phyloP scores from a whole-genome alignment of 2,329 filamentous ascomycete genomes.

The Aspergillus jensenii region DNA sequence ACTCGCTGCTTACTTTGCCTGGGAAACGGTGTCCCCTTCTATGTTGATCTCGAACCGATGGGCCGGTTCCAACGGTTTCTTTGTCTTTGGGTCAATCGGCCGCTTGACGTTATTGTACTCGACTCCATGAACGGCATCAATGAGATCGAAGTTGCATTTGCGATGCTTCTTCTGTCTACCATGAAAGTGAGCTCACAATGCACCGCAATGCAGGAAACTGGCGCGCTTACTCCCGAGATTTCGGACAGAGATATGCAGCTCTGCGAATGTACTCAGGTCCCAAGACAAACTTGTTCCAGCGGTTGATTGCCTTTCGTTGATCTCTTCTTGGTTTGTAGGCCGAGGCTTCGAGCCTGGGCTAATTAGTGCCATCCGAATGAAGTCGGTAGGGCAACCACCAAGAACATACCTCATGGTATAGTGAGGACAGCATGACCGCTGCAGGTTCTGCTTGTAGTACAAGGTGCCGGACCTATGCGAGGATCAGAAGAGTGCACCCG shows the following conservation, averaged over 20 bases:
- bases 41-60: constrained; percentile 50
- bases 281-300: constrained; percentile 49
- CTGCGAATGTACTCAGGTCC: constrained; percentile 49
- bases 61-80: constrained; percentile 47
- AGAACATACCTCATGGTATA: constrained; percentile 53
- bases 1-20: constrained; percentile 42
- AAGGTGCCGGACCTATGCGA: constrained; percentile 45
- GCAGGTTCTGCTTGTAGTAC: constrained; percentile 58
- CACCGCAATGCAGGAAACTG: neutral
- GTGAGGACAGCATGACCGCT: constrained; percentile 84
- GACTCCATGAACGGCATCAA: constrained; percentile 41
- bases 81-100: constrained; percentile 45
- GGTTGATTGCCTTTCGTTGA: constrained; percentile 49
- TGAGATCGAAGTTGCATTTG: constrained; percentile 46
- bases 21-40: constrained; percentile 48
- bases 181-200: neutral
- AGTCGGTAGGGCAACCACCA: neutral
- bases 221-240: constrained; percentile 42
- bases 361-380: constrained; percentile 9
- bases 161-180: constrained; percentile 44
- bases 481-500: constrained; percentile 6
- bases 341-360: constrained; percentile 40
- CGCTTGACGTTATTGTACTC: constrained; percentile 46
- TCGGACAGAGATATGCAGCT: constrained; percentile 46
- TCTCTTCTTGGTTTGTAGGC: constrained; percentile 46